These are phyloP conservation scores for Geotrichum aggregatum DNA, from an alignment of 1,139 yeast genomes.

Conservation along the genomic window DNA sequence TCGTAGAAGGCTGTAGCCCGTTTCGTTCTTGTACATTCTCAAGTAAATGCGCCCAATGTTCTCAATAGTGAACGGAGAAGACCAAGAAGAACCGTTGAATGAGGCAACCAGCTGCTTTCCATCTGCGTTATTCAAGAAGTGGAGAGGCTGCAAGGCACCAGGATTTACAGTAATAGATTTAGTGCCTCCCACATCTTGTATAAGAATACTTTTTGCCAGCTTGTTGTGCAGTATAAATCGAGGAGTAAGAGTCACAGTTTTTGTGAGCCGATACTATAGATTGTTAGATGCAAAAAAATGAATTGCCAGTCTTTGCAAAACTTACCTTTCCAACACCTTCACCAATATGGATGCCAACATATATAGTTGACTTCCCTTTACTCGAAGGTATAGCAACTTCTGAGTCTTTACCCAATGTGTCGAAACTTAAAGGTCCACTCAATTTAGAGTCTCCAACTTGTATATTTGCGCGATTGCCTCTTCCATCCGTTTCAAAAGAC, in stretches of 20 bases:
- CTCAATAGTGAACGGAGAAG: constrained; percentile 78
- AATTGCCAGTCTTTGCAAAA: constrained; percentile 13
- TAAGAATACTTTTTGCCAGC: constrained; percentile 52
- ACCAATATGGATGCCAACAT: constrained; percentile 67
- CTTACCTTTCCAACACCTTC: constrained; percentile 71
- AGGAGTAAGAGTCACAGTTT: constrained; percentile 77
- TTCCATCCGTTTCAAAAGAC: constrained; percentile 65
- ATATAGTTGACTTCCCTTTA: constrained; percentile 52
- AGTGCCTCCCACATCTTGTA: constrained; percentile 56
- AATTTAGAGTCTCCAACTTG: constrained; percentile 64
- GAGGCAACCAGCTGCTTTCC: constrained; percentile 55
- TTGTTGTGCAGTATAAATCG: constrained; percentile 70
- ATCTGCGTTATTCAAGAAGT: constrained; percentile 49
- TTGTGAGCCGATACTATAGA: constrained; percentile 57
- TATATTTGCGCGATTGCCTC: constrained; percentile 63
- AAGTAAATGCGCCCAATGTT: constrained; percentile 79
- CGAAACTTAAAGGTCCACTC: constrained; percentile 76
- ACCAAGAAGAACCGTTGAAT: constrained; percentile 63
- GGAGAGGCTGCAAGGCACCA: constrained; percentile 57
- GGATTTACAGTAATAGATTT: constrained; percentile 42
- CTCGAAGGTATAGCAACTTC: constrained; percentile 59
- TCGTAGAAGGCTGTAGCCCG: constrained; percentile 62
- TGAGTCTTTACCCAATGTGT: constrained; percentile 79
- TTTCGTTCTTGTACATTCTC: constrained; percentile 58
- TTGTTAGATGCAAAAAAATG: neutral